Evolutionary conservation across 1,139 yeast species (phyloP).

Genomic region (Kodamaea ohmeri): DNA sequence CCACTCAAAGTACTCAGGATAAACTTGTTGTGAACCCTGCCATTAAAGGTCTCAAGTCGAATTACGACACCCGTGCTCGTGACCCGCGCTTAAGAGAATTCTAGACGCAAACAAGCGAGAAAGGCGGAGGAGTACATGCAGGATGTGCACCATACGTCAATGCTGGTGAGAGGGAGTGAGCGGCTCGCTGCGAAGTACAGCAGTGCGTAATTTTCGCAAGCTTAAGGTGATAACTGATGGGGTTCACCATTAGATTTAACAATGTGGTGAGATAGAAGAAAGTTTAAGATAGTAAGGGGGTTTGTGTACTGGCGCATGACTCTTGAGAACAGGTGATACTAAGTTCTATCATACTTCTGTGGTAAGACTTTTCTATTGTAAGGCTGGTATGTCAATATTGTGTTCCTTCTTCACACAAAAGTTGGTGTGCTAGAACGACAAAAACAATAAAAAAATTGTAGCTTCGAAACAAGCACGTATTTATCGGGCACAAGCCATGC

Average conservation of each 20-base stretch:
- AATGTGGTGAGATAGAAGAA: not conserved
- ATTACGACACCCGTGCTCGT: slow-evolving; percentile 3
- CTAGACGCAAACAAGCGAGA: not conserved
- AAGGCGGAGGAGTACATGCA: too few relatives aligned
- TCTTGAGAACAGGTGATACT: too few relatives aligned
- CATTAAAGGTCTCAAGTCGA: slow-evolving; percentile 1
- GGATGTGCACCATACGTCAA: too few relatives aligned
- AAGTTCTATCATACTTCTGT: too few relatives aligned
- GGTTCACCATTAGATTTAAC: too few relatives aligned
- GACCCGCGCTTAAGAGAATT: not conserved
- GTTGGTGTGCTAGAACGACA: not conserved
- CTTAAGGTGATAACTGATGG: too few relatives aligned
- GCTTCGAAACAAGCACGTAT: slow-evolving; percentile 2
- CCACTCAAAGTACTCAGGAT: not conserved
- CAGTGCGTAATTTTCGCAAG: too few relatives aligned
- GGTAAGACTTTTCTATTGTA: too few relatives aligned
- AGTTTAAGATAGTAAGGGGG: not conserved
- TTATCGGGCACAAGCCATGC: slow-evolving; percentile 3
- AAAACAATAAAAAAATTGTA: slow-evolving; percentile 3
- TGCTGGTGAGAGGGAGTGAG: too few relatives aligned
- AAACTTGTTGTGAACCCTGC: not conserved
- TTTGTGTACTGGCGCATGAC: too few relatives aligned
- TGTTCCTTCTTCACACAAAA: not conserved
- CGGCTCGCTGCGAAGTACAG: too few relatives aligned
- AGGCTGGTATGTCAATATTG: not conserved